phyloP scores from a whole-genome alignment of 2,329 filamentous ascomycete species.

The Sclerotinia trifoliorum region DNA sequence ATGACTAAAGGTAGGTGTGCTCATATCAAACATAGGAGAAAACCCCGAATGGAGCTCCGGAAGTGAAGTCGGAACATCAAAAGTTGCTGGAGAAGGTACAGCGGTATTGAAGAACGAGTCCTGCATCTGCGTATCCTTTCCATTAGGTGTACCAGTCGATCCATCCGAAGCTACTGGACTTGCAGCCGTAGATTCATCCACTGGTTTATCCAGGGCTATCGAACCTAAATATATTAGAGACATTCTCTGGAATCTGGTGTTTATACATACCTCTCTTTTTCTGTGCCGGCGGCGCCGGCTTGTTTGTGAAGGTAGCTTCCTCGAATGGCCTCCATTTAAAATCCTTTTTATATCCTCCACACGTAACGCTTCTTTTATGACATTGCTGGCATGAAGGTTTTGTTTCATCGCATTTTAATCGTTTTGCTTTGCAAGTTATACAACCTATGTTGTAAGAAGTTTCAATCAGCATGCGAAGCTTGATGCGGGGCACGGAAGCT shows the following conservation, averaged over 20 bases:
- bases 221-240: conserved; percentile 34
- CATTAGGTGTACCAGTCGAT: conserved; percentile 32
- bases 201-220: conserved; percentile 28
- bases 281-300: conserved; percentile 33
- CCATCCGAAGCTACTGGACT: conserved; percentile 34
- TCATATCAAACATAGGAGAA: conserved; percentile 39
- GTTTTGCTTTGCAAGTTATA: conserved; percentile 70
- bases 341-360: conserved; percentile 72
- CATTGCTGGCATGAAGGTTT: conserved; percentile 69
- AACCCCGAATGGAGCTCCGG: conserved; percentile 35
- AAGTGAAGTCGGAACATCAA: conserved; percentile 21
- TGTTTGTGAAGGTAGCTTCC: conserved; percentile 55
- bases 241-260: neutral
- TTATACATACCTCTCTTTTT: conserved; percentile 34
- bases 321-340: conserved; percentile 74
- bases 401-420: conserved; percentile 71
- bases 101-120: conserved; percentile 38
- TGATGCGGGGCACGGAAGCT: conserved; percentile 13
- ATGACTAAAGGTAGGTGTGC: conserved; percentile 35
- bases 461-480: conserved; percentile 23
- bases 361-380: conserved; percentile 60
- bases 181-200: conserved; percentile 24
- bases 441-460: conserved; percentile 53
- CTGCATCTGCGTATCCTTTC: conserved; percentile 35
- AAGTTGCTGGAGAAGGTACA: conserved; percentile 30